These are phyloP conservation scores for Craterostigma plantagineum DNA, from an alignment of 257 asterid species.

Conservation along the genomic window DNA sequence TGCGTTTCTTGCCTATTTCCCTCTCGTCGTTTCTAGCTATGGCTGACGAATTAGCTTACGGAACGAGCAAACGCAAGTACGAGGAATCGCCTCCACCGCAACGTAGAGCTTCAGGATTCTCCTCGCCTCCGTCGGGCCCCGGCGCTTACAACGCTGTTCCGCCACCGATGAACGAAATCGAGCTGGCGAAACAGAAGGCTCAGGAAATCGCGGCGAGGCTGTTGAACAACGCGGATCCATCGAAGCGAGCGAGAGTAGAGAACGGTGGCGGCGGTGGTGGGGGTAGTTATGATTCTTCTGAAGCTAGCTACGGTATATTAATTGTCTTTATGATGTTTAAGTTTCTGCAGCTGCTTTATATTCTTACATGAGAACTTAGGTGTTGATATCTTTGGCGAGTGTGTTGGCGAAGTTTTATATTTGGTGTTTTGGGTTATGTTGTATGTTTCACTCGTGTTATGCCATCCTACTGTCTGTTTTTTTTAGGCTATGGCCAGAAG, in stretches of 20 bases:
- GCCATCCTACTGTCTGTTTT: background rate
- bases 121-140: slow-evolving; percentile 41
- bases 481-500: slow-evolving; percentile 12
- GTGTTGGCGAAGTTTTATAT: too few relatives aligned
- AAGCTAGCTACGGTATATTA: background rate
- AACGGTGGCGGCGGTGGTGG: slow-evolving; percentile 30
- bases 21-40: slow-evolving; percentile 7
- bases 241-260: slow-evolving; percentile 55
- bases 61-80: slow-evolving; percentile 44
- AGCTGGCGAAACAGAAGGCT: slow-evolving; percentile 78
- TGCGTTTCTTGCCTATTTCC: background rate
- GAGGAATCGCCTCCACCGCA: slow-evolving; percentile 50
- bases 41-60: slow-evolving; percentile 48
- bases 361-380: background rate
- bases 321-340: background rate
- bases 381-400: background rate
- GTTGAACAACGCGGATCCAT: slow-evolving; percentile 41
- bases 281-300: too few relatives aligned
- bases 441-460: background rate
- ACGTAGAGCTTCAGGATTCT: slow-evolving; percentile 53
- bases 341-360: background rate
- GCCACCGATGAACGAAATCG: slow-evolving; percentile 59
- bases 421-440: background rate
- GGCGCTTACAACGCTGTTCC: slow-evolving; percentile 58
- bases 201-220: slow-evolving; percentile 85